These are phyloP conservation scores for Penicillium goetzii DNA, from an alignment of 495 filamentous ascomycete genomes.

Conservation along the genomic window DNA sequence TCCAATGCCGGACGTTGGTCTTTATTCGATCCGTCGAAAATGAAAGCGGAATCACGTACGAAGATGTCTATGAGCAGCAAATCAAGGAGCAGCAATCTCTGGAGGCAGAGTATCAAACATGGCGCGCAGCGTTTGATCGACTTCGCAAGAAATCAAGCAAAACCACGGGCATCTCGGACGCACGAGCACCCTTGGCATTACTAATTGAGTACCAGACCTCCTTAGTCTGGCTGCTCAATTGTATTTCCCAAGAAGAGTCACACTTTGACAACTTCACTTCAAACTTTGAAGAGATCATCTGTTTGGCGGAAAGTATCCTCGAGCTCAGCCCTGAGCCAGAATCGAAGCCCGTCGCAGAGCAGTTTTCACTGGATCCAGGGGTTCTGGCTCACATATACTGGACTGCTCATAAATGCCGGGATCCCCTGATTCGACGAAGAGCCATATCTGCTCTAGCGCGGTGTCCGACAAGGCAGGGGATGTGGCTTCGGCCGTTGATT, in stretches of 20 bases:
- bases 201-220: constrained; percentile 16
- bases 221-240: constrained; percentile 20
- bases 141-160: constrained; percentile 10
- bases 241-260: constrained; percentile 15
- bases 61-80: constrained; percentile 13
- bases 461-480: constrained; percentile 21
- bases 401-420: constrained; percentile 23
- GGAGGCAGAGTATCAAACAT: constrained; percentile 9
- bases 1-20: constrained; percentile 6
- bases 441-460: constrained; percentile 12
- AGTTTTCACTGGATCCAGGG: constrained; percentile 28
- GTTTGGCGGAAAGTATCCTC: constrained; percentile 18
- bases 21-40: neutral
- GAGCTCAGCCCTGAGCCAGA: neutral
- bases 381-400: constrained; percentile 26
- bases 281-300: constrained; percentile 20
- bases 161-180: constrained; percentile 11
- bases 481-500: constrained; percentile 17
- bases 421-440: constrained; percentile 28
- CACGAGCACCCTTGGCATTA: constrained; percentile 21
- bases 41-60: neutral
- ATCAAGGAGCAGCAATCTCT: constrained; percentile 1
- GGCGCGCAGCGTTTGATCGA: constrained; percentile 22
- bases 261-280: constrained; percentile 19
- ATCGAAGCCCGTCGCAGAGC: neutral